Base-by-base conservation (phyloP, 306 rosid species). In the Dryas octopetala region DNA sequence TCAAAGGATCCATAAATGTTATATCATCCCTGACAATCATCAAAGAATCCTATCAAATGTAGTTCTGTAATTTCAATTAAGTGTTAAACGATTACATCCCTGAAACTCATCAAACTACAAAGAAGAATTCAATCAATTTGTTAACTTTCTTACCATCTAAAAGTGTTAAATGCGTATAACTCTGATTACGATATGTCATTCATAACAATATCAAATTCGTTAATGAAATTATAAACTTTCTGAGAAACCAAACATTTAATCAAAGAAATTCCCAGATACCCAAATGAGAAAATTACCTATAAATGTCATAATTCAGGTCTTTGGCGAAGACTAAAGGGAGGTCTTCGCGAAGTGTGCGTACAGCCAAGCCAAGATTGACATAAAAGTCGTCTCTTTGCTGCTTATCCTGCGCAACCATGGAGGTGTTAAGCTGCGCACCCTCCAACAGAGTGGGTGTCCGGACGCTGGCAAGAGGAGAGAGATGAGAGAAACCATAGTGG, bases 231-330 rank as follows among this genome's bases (percentile, higher is more conserved):
- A 2, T 19, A 41, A 48, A 71, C 74, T 57, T 81, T 78, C 52
- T 74, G 68, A 74, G 46, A 48, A 73, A 57, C 32, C 38, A 57
- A 73, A 41, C 26, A 74, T 15, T 5, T 32, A 48, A n/a, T 4
- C 5, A 6, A 26, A 71, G 40, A 72, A 65, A 69, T 73, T 4
- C 45, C 0, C 46, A 63, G 70, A 17, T 5, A 74, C 47, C 69
- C 67, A 65, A 51, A 78, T 9, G 77, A 76, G 76, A 71, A 76
- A 82, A 53, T 52, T 12, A 90, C 97, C 98, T 90, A 81, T 94
- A 94, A 72, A 94, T 94, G 72, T 87, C 90, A 80, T 91, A 94
- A 78, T 87, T 91, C 84, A 94, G 97, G 83, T 95, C 98, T 66
- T 83, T 85, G 80, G 85, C 32, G 86, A 95, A 95, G 79, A 95